These are phyloP conservation scores for Neurospora sp. DNA, from an alignment of 495 filamentous ascomycete species.

Conservation along the genomic window DNA sequence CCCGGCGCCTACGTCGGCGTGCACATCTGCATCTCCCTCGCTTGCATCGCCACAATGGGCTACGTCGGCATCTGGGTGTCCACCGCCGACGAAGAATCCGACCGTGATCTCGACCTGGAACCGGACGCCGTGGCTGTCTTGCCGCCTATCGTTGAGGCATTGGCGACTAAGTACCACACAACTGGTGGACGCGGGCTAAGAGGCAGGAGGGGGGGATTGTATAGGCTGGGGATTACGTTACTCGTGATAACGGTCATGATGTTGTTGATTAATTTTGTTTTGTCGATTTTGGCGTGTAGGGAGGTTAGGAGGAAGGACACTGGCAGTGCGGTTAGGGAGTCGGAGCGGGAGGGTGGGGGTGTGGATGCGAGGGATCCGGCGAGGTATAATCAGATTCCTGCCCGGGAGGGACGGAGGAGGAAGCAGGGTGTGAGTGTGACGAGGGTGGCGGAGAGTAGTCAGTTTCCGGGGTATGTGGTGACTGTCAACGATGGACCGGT, in stretches of 20 bases:
- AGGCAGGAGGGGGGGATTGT: background rate
- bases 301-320: constrained; percentile 9
- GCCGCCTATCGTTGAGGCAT: background rate
- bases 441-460: no score
- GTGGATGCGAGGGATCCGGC: background rate
- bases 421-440: no score
- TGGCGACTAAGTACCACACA: constrained; percentile 7
- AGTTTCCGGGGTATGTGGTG: background rate
- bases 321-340: background rate
- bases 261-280: constrained; percentile 10
- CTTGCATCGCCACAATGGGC: constrained; percentile 15
- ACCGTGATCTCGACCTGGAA: background rate
- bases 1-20: constrained; percentile 30
- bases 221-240: background rate
- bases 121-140: background rate
- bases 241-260: background rate
- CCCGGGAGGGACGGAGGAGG: no score
- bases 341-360: background rate
- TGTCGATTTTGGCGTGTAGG: constrained; percentile 13
- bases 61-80: constrained; percentile 17
- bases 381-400: background rate
- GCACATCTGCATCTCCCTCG: constrained; percentile 27
- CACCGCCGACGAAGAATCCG: constrained; percentile 6
- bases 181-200: background rate
- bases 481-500: background rate